Evolutionary conservation across 2,329 filamentous ascomycete species (phyloP).

Genomic region (Ciborinia camelliae): DNA sequence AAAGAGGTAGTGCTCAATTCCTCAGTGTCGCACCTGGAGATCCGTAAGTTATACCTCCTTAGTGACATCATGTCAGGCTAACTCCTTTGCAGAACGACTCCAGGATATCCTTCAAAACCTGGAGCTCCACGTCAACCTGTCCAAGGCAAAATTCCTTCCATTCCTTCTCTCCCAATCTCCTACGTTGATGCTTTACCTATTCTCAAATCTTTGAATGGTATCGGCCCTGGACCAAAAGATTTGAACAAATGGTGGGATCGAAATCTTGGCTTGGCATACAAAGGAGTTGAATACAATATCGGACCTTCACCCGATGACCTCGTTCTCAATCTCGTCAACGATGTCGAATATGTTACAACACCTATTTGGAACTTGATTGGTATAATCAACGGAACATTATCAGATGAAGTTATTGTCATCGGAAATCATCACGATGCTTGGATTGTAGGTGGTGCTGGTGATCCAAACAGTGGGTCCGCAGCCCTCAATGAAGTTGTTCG

Average conservation of each 20-base stretch:
- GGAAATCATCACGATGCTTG: conserved; percentile 93
- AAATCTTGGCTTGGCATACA: conserved; percentile 58
- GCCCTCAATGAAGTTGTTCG: conserved; percentile 75
- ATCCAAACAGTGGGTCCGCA: conserved; percentile 80
- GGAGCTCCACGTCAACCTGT: conserved; percentile 74
- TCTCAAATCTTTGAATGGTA: conserved; percentile 83
- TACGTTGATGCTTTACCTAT: conserved; percentile 83
- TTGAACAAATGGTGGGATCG: conserved; percentile 67
- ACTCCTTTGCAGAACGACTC: conserved; percentile 70
- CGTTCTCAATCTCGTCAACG: conserved; percentile 69
- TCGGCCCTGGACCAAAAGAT: conserved; percentile 73
- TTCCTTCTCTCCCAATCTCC: conserved; percentile 88
- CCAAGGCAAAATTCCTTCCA: conserved; percentile 69
- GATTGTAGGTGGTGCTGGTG: conserved; percentile 79
- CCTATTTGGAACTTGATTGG: conserved; percentile 91
- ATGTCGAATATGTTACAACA: conserved; percentile 78
- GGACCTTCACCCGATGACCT: conserved; percentile 65
- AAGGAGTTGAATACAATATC: conserved; percentile 66
- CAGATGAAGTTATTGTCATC: conserved; percentile 83
- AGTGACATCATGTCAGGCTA: conserved; percentile 38
- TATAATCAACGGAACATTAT: conserved; percentile 81
- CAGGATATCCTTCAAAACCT: conserved; percentile 89
- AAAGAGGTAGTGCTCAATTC: conserved; percentile 83
- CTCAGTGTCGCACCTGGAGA: conserved; percentile 68
- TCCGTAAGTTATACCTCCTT: conserved; percentile 56